Conservation (phyloP, 495 filamentous ascomycete species). For the Penicillium cinerascens region DNA sequence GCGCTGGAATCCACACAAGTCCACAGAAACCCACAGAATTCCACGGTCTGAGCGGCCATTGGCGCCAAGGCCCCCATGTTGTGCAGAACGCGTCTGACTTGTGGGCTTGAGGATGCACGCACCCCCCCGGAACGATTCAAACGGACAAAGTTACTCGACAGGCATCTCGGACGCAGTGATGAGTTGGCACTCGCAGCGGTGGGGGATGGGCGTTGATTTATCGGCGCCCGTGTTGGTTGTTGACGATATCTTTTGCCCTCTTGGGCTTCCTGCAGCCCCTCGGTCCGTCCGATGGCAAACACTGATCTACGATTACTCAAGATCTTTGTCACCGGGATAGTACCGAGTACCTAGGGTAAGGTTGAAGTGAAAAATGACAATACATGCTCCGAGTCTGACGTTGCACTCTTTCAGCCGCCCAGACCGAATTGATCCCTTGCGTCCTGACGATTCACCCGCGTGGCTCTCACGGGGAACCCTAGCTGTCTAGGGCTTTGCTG, state of each 20-base stretch:
- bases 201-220: conserved; percentile 28
- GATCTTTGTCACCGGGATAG: background rate
- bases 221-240: conserved; percentile 13
- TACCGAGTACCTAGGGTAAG: background rate
- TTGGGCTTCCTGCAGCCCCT: conserved; percentile 24
- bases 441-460: conserved; percentile 10
- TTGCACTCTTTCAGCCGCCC: conserved; percentile 5
- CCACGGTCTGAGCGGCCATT: conserved; percentile 19
- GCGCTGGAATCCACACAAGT: conserved; percentile 24
- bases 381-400: conserved; percentile 3
- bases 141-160: conserved; percentile 36
- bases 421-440: conserved; percentile 15
- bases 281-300: conserved; percentile 3
- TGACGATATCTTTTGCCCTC: conserved; percentile 16
- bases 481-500: background rate
- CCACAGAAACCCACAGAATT: conserved; percentile 18
- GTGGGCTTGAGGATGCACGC: conserved; percentile 2
- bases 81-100: conserved; percentile 31
- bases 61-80: conserved; percentile 34
- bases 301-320: background rate
- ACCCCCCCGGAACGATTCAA: conserved; percentile 11
- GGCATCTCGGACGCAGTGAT: conserved; percentile 73
- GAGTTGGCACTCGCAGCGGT: conserved; percentile 74
- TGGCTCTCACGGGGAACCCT: conserved; percentile 15
- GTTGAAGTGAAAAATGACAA: background rate